phyloP scores from a whole-genome alignment of 2,329 filamentous ascomycete species.

The Proliferodiscus dingleyae region DNA sequence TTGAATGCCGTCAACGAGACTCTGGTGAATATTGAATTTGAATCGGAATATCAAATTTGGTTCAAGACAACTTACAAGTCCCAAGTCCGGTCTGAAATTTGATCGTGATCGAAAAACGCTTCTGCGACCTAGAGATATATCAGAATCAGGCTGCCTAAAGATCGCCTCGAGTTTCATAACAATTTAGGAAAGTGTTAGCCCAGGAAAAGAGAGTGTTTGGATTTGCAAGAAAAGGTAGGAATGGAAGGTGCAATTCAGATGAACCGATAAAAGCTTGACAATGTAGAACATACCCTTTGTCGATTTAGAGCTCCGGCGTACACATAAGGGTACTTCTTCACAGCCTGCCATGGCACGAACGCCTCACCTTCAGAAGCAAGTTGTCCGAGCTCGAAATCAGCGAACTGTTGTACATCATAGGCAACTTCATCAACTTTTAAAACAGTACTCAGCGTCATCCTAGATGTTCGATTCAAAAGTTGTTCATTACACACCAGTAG shows the following conservation, averaged over 20 bases:
- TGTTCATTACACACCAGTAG: neutral
- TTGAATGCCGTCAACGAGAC: slow-evolving; percentile 10
- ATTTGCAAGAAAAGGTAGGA: neutral
- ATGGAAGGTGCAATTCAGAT: no score
- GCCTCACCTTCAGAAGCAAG: slow-evolving; percentile 23
- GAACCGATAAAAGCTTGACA: neutral
- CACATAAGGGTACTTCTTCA: slow-evolving; percentile 53
- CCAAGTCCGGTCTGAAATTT: slow-evolving; percentile 62
- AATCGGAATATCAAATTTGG: no score
- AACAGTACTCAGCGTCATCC: no score
- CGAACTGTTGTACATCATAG: neutral
- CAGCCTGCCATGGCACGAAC: slow-evolving; percentile 48
- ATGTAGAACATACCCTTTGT: slow-evolving; percentile 38
- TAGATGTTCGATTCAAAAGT: no score
- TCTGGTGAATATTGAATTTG: neutral
- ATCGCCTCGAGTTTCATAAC: neutral
- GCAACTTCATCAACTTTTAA: neutral
- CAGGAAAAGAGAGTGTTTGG: neutral
- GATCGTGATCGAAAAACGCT: slow-evolving; percentile 49
- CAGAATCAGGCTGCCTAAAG: no score
- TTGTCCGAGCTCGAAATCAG: slow-evolving; percentile 21
- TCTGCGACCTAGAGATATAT: slow-evolving; percentile 18
- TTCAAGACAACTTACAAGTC: slow-evolving; percentile 63
- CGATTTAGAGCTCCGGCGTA: slow-evolving; percentile 52
- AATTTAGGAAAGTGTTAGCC: neutral